Evolutionary conservation across 2,329 filamentous ascomycete genomes (phyloP), one percentile per base, ranked within the genome.

Genomic region (Peltaster fructicola): DNA sequence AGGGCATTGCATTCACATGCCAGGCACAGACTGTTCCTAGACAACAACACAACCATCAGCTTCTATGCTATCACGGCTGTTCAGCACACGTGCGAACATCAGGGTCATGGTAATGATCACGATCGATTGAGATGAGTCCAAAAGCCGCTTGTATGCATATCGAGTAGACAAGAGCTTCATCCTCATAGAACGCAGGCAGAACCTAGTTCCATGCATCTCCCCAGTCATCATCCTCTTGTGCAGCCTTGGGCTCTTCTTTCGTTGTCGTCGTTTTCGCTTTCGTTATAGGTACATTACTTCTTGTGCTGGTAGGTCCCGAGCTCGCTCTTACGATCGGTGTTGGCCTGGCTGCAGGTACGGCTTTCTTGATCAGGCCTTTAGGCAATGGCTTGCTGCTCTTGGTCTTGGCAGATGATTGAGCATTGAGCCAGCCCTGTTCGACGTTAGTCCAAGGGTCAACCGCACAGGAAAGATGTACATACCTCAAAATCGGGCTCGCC

Each of bases 371-470:
- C 14, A 95, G 48, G 0, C 85, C 85, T 52, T 91, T 98, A 0
- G 85, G 84, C 27, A 95, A 47, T 3, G 73, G 56, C 36, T 78
- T 88, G 39, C 63, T 64, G 2, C 28, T 46, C 25, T 30, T 50
- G 41, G 62, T 62, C 55, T 90, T 93, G 34, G 76, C 68, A 34
- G 73, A 65, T 5, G 76, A 70, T 47, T 93, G 81, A 8, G 84
- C 82, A 8, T 80, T 82, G 12, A 95, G 53, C 84, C 88, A 95
- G 4, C 82, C 84, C n/a, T n/a, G n/a, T n/a, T n/a, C n/a, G n/a
- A n/a, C n/a, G n/a, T n/a, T n/a, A n/a, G n/a, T n/a, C n/a, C n/a
- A n/a, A n/a, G n/a, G n/a, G n/a, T n/a, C n/a, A n/a, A n/a, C n/a
- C n/a, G n/a, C n/a, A n/a, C n/a, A n/a, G n/a, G n/a, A n/a, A n/a